These are phyloP conservation scores for Phytophthora palmivora DNA, from an alignment of 352 stramenopile genomes.

Conservation along the genomic window DNA sequence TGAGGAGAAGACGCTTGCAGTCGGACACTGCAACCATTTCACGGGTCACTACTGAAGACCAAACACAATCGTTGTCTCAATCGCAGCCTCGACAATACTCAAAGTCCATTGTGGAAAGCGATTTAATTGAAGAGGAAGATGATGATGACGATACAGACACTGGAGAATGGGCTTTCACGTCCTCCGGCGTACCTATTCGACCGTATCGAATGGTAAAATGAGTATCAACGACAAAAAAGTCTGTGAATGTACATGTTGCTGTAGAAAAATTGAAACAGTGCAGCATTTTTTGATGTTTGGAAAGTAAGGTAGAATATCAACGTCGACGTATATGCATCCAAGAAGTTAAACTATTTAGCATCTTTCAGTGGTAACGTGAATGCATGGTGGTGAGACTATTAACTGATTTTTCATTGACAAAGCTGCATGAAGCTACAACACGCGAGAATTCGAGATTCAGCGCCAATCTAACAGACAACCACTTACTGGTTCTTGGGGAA, in stretches of 20 bases:
- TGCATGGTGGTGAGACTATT: background rate
- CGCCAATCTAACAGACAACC: background rate
- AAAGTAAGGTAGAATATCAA: too few species aligned
- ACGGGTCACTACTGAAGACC: slow-evolving; percentile 2
- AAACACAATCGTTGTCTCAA: slow-evolving; percentile 18
- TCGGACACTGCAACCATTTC: slow-evolving; percentile 24
- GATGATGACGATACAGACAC: slow-evolving; percentile 37
- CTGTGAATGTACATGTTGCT: slow-evolving; percentile 1
- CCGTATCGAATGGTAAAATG: slow-evolving; percentile 27
- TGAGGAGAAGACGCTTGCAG: slow-evolving; percentile 30
- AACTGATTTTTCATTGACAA: slow-evolving; percentile 2
- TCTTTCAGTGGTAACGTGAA: too few species aligned
- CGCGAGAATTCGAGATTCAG: background rate
- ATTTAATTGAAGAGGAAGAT: slow-evolving; percentile 34
- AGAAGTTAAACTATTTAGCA: too few species aligned
- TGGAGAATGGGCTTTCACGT: slow-evolving; percentile 46
- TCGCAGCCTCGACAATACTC: slow-evolving; percentile 20
- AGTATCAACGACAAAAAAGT: slow-evolving; percentile 9
- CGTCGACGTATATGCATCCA: too few species aligned
- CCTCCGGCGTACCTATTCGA: slow-evolving; percentile 34
- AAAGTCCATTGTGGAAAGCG: slow-evolving; percentile 26
- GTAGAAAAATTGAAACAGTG: background rate
- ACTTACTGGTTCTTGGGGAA: slow-evolving; percentile 35
- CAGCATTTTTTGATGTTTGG: background rate
- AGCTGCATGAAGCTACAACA: background rate